These are phyloP conservation scores for Suhomyces maxii DNA, from an alignment of 1,139 yeast genomes.

Conservation along the genomic window DNA sequence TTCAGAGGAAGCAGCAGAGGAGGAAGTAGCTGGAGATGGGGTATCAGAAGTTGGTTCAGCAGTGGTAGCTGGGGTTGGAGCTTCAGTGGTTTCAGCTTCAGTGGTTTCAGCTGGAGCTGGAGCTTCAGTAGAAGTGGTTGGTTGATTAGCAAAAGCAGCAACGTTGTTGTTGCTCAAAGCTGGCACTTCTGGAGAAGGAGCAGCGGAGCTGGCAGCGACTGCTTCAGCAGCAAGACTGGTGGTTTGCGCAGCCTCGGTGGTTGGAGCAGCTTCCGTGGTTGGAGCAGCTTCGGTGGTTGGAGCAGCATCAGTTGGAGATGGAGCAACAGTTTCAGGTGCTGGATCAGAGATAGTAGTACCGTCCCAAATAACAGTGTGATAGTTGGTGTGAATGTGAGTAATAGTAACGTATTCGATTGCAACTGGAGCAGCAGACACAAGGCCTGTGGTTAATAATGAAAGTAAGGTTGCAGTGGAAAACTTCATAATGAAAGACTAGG, in stretches of 20 bases:
- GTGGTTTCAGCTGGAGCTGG: conserved; percentile 17
- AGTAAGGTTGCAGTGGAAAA: conserved; percentile 14
- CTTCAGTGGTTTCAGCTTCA: conserved; percentile 12
- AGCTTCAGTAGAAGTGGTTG: conserved; percentile 1
- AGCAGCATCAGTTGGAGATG: conserved; percentile 3
- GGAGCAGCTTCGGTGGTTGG: conserved; percentile 3
- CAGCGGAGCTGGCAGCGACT: not conserved
- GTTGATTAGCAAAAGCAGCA: not conserved
- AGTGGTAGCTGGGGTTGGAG: conserved; percentile 13
- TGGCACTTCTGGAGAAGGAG: not conserved
- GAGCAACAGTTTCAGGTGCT: conserved; percentile 1
- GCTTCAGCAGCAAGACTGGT: not conserved
- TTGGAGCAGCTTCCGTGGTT: conserved; percentile 4
- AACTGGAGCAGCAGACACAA: conserved; percentile 25
- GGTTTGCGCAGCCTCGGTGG: conserved; percentile 6
- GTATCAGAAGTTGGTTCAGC: conserved; percentile 16
- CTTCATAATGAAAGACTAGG: conserved; percentile 15
- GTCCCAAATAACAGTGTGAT: conserved; percentile 16
- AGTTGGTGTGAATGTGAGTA: conserved; percentile 11
- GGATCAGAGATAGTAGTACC: conserved; percentile 1
- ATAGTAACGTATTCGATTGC: conserved; percentile 16
- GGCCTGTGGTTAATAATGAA: conserved; percentile 13
- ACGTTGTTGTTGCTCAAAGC: not conserved
- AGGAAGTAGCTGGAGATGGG: conserved; percentile 20
- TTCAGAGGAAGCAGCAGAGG: conserved; percentile 19